A percentile compares a stretch with the other conserved stretches of the same genome.
Evolutionary conservation across 2,329 filamentous ascomycete genomes (phyloP).

Genomic region (Orbilia brochopaga): DNA sequence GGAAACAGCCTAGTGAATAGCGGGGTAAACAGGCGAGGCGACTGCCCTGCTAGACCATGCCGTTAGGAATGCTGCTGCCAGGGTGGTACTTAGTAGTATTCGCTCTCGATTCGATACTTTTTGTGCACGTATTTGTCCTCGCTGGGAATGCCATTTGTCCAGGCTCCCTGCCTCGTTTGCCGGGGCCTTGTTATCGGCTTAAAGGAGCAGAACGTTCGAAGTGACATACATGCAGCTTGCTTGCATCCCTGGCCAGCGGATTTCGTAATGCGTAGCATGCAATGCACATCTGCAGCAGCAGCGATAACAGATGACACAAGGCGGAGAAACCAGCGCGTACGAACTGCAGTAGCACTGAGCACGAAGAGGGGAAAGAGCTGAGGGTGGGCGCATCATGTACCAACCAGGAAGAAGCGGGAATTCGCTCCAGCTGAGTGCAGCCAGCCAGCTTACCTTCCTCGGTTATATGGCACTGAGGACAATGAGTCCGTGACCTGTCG

Average conservation of each 20-base stretch:
- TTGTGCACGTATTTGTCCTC: too few relatives aligned
- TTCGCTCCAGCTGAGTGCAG: too few relatives aligned
- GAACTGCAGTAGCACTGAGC: too few relatives aligned
- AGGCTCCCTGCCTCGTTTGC: constrained; percentile 38
- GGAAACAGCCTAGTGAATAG: constrained; percentile 51
- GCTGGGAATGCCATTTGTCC: constrained; percentile 32
- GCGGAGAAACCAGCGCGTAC: too few relatives aligned
- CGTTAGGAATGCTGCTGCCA: too few relatives aligned
- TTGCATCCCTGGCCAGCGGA: constrained; percentile 32
- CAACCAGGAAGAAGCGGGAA: constrained; percentile 18
- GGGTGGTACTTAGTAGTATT: too few relatives aligned
- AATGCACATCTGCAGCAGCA: too few relatives aligned
- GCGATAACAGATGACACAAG: too few relatives aligned
- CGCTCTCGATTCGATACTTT: constrained; percentile 15
- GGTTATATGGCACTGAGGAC: constrained; percentile 14
- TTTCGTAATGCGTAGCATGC: constrained; percentile 24
- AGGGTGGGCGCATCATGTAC: background rate
- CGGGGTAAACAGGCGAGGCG: constrained; percentile 46
- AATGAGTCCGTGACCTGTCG: too few relatives aligned
- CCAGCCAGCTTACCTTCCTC: constrained; percentile 25
- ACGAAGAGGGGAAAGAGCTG: too few relatives aligned
- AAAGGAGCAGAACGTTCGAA: too few relatives aligned
- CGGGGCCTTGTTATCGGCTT: constrained; percentile 35
- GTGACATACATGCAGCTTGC: background rate
- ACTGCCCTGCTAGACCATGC: background rate